Percentiles rank a stretch among this genome's conserved stretches.
These are phyloP conservation scores for Dacryopinax primogenitus DNA, from an alignment of 768 basidiomycete species.

Conservation along the genomic window DNA sequence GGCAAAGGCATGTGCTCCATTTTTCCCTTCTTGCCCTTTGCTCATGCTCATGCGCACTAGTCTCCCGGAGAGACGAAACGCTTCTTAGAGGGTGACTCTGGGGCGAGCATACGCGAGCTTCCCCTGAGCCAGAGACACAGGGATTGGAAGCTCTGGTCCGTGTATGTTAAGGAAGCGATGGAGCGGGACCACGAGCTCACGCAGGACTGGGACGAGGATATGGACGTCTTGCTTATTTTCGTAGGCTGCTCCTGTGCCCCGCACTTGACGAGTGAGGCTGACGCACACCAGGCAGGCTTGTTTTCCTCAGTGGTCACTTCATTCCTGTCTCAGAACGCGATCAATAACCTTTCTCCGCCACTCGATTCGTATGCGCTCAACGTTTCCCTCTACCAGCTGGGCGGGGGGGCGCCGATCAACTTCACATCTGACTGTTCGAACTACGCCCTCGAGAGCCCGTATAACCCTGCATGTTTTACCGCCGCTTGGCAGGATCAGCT, in stretches of 20 bases:
- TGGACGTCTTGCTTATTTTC: conserved; percentile 34
- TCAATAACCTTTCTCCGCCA: background rate
- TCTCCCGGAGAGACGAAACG: background rate
- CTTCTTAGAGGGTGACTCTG: background rate
- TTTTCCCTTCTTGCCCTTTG: too few species aligned
- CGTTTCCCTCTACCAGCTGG: background rate
- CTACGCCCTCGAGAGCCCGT: background rate
- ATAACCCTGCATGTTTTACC: background rate
- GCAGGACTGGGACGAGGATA: conserved; percentile 32
- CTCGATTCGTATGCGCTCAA: background rate
- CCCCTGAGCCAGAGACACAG: background rate
- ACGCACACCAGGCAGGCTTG: conserved; percentile 27
- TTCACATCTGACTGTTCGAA: background rate
- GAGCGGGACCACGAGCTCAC: conserved; percentile 26
- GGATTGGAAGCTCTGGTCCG: conserved; percentile 25
- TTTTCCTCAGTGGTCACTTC: conserved; percentile 25
- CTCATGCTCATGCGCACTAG: too few species aligned
- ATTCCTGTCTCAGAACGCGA: conserved; percentile 16
- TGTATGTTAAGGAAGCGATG: conserved; percentile 29
- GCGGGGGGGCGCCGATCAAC: background rate
- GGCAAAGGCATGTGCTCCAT: too few species aligned
- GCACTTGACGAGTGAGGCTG: too few species aligned
- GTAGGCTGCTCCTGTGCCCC: too few species aligned
- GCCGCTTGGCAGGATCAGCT: conserved; percentile 16
- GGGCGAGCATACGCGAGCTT: background rate